Conservation (phyloP, 2,329 filamentous ascomycete genomes). For the Fusarium ramigenum region DNA sequence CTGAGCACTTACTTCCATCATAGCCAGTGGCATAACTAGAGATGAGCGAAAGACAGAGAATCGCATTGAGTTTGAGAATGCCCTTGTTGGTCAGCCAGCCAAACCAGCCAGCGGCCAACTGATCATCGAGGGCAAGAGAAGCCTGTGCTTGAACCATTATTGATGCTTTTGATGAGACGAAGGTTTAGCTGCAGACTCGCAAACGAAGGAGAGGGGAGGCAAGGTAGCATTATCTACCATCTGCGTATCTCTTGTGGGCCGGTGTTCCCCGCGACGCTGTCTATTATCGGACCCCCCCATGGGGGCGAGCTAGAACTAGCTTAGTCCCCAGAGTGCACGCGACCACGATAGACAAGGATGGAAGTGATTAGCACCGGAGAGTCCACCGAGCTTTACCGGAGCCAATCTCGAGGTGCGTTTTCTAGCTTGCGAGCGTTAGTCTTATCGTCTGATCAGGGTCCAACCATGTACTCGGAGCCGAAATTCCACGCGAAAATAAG, state of each 20-base stretch:
- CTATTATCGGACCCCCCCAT: conserved; percentile 16
- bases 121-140: conserved; percentile 13
- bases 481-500: background rate
- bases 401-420: background rate
- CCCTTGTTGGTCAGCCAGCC: conserved; percentile 13
- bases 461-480: background rate
- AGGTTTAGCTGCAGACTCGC: background rate
- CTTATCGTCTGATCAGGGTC: background rate
- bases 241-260: conserved; percentile 10
- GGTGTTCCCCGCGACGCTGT: conserved; percentile 14
- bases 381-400: conserved; percentile 8
- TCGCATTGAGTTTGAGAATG: conserved; percentile 14
- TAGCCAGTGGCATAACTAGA: conserved; percentile 15
- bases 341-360: conserved; percentile 2
- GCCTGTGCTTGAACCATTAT: conserved; percentile 19
- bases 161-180: background rate
- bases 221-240: conserved; percentile 19
- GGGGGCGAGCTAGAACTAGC: background rate
- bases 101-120: conserved; percentile 17
- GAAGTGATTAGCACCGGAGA: conserved; percentile 45
- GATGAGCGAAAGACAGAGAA: conserved; percentile 15
- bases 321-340: conserved; percentile 10
- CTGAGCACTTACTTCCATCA: background rate
- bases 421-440: background rate
- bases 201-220: background rate